Evolutionary conservation across 306 rosid genomes (phyloP).

Genomic region (Canavalia ensiformis): DNA sequence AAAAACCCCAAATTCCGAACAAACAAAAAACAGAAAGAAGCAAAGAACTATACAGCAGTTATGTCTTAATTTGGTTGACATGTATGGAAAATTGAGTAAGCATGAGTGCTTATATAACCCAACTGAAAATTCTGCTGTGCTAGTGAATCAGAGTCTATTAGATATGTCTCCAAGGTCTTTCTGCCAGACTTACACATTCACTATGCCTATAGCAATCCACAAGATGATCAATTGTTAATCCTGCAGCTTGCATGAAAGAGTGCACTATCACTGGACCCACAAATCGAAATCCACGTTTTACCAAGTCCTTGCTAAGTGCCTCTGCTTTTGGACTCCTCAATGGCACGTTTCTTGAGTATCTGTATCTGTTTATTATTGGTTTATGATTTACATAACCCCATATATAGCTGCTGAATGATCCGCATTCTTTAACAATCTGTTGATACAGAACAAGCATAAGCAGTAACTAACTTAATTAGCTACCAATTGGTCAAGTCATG

Average conservation of each 20-base stretch:
- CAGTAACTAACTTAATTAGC: background rate
- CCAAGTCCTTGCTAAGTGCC: slow-evolving; percentile 84
- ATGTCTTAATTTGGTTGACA: slow-evolving; percentile 15
- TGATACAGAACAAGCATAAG: background rate
- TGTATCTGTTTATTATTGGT: slow-evolving; percentile 80
- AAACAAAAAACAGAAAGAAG: background rate
- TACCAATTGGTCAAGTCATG: background rate
- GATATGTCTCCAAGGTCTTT: slow-evolving; percentile 99
- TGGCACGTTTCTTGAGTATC: slow-evolving; percentile 88
- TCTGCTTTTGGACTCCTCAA: slow-evolving; percentile 91
- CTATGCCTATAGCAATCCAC: slow-evolving; percentile 82
- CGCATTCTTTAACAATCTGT: slow-evolving; percentile 83
- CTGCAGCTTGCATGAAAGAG: slow-evolving; percentile 99
- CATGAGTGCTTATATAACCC: background rate
- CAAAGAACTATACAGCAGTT: background rate
- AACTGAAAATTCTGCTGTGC: background rate
- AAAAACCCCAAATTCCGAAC: background rate
- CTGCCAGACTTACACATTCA: slow-evolving; percentile 93
- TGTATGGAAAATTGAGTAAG: background rate
- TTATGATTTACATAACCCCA: slow-evolving; percentile 90
- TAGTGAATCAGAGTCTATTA: slow-evolving; percentile 34
- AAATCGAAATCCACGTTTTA: slow-evolving; percentile 79
- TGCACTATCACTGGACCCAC: slow-evolving; percentile 95
- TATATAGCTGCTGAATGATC: slow-evolving; percentile 91
- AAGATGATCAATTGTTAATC: slow-evolving; percentile 91